phyloP scores from a whole-genome alignment of 202 grass and related monocot species.

The Carex sylvatica region DNA sequence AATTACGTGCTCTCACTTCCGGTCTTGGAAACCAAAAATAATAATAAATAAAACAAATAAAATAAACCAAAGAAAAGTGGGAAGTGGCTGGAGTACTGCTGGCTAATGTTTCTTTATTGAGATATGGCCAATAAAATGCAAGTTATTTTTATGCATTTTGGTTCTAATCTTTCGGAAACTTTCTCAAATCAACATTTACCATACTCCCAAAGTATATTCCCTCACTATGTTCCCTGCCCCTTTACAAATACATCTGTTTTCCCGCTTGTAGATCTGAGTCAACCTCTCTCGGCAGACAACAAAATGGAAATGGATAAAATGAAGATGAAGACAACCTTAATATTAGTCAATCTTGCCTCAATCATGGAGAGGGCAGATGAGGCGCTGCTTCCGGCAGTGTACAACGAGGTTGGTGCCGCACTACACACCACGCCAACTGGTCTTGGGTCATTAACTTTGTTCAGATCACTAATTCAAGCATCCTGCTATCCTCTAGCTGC shows the following conservation, averaged over 20 bases:
- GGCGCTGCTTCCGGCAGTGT: constrained; percentile 48
- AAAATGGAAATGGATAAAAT: constrained; percentile 8
- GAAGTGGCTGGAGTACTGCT: neutral
- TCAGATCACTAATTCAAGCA: constrained; percentile 61
- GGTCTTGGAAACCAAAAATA: neutral
- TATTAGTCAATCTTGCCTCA: constrained; percentile 41
- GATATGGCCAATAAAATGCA: neutral
- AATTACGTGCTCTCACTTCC: neutral
- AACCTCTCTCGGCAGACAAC: constrained; percentile 14
- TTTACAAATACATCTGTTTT: neutral
- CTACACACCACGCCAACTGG: constrained; percentile 37
- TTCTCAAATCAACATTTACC: neutral
- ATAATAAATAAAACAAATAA: neutral
- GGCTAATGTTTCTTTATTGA: neutral
- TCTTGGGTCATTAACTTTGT: constrained; percentile 62
- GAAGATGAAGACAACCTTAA: constrained; percentile 32
- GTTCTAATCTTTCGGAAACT: neutral
- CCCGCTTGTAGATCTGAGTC: neutral
- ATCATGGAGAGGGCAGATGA: constrained; percentile 43
- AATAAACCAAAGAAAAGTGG: neutral
- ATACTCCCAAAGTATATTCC: neutral
- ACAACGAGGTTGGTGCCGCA: constrained; percentile 43
- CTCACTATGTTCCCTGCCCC: neutral
- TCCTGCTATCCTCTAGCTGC: constrained; percentile 57
- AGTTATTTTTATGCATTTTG: neutral